Evolutionary conservation across 495 filamentous ascomycete species (phyloP), one percentile per base, ranked within the genome.

Genomic region (Echria macrotheca): DNA sequence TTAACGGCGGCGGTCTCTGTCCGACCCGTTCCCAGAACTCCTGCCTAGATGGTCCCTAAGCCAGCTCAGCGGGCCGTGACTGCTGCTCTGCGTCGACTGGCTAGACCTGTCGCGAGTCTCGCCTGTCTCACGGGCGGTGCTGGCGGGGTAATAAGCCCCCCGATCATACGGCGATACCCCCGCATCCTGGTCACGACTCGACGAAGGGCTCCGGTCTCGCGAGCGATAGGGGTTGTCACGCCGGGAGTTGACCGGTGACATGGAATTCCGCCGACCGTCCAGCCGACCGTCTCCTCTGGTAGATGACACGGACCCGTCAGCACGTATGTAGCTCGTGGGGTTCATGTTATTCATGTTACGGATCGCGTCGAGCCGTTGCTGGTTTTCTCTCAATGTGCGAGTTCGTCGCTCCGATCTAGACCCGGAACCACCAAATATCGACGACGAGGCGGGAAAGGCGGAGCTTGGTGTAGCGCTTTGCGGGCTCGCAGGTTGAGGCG

Each of bases 41-140:
- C 57, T 29, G n/a, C 37, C 38, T 15, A 63, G 51, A 41, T 63
- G 56, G 9, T 58, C 48, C 39, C 60, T 50, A 12, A 60, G 31
- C 60, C 60, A 63, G 8, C 38, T 51, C 4, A 60, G 21, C 36
- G 57, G 23, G 17, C 47, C 47, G 26, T 41, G 21, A 15, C 29
- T 22, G 26, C 41, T 38, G 15, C 9, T 8, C 31, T 45, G 49
- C 22, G 24, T 14, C 21, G 5, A 17, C 22, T 37, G 49, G 24
- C 33, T 44, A 24, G 28, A 38, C n/a, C 43, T 22, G 22, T 38
- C 33, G 15, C 37, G 25, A 9, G 24, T 50, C 15, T 36, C 44
- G n/a, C 48, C 9, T 18, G 17, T 17, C 11, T 42, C 24, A 29
- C 19, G 24, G 44, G 0, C 18, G 11, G 15, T 49, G 17, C 6